Base-by-base conservation (phyloP, 352 stramenopile species). In the Globisporangium uncinulatum region DNA sequence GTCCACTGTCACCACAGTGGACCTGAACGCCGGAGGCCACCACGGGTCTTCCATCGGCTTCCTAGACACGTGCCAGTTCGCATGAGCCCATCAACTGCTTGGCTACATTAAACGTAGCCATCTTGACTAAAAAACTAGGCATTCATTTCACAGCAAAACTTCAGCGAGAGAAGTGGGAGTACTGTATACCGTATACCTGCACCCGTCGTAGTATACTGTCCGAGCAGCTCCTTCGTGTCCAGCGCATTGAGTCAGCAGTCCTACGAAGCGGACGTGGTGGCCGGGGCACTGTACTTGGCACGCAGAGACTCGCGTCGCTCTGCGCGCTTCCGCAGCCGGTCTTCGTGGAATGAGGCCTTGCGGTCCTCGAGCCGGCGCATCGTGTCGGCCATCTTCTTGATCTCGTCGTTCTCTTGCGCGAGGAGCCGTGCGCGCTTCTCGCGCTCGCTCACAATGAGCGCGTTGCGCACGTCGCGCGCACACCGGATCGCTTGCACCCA, bases 301-400 rank as follows among this genome's bases (percentile, higher is more conserved):
- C 80, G 80, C 61, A 90, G 59, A 57, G 76, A 63, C 62, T 88
- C 80, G 47, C 80, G 75, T 56, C 78, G 77, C 63, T 80, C 72
- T 5, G 74, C 77, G 6, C 78, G 75, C 47, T 73, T 79, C 17
- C 68, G 71, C 50, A 88, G 52, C 4, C 77, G 77, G 29, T 88
- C 77, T 65, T 90, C 68, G 19, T 88, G 80, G 61, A 90, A 90
- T 34, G 74, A 83, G 13, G 68, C 66, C 51, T 83, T 85, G 43
- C 68, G 66, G 57, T 87, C 70, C 53, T 90, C 71, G 49, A 86
- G 71, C 54, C 62, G 60, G 20, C 73, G 64, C 54, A 87, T 43
- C 43, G 73, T 81, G 45, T 74, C 70, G 1, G 75, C 79, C 65
- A 76, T 70, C 44, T 70, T 68, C 48, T 66, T 64, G 54, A 88